A percentile compares a stretch with the other conserved stretches of the same genome.
Evolutionary conservation across 1,139 yeast species (phyloP).

Genomic region (Taphrina pruni): DNA sequence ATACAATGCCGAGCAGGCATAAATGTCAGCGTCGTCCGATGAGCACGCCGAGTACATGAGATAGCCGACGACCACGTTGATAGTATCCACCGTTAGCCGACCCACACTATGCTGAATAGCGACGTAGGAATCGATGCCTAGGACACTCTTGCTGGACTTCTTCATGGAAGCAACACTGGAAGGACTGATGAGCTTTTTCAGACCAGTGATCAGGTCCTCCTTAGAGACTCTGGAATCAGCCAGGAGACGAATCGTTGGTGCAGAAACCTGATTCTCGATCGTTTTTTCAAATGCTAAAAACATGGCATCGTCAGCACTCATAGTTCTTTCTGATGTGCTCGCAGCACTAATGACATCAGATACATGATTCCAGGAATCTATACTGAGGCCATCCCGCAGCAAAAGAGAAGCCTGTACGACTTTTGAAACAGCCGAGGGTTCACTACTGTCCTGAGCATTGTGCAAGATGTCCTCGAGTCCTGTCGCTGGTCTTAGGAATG

Average conservation of each 20-base stretch:
- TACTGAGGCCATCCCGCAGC: conserved; percentile 4
- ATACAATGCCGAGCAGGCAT: conserved; percentile 4
- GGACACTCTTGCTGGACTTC: neutral
- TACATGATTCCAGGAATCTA: conserved; percentile 9
- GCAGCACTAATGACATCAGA: conserved; percentile 5
- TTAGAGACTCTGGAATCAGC: neutral
- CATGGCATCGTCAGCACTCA: conserved; percentile 37
- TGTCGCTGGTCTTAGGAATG: conserved; percentile 20
- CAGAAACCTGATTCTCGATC: conserved; percentile 14
- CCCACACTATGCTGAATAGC: conserved; percentile 13
- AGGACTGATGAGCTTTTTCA: neutral
- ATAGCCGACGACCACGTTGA: neutral
- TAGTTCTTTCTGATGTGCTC: conserved; percentile 22
- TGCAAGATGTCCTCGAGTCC: conserved; percentile 12
- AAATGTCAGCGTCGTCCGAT: conserved; percentile 18
- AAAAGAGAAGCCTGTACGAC: conserved; percentile 13
- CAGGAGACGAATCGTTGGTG: neutral
- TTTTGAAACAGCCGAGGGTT: neutral
- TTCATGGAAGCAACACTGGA: neutral
- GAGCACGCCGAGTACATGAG: conserved; percentile 17
- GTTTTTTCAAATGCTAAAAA: conserved; percentile 18
- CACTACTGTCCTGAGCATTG: neutral
- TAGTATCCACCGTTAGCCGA: neutral
- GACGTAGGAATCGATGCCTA: conserved; percentile 23
- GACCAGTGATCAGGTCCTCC: neutral